Percentiles rank a stretch among this genome's conserved stretches.
Conservation (phyloP, 1,284 basidiomycete genomes). For the Lentinus polychrous region DNA sequence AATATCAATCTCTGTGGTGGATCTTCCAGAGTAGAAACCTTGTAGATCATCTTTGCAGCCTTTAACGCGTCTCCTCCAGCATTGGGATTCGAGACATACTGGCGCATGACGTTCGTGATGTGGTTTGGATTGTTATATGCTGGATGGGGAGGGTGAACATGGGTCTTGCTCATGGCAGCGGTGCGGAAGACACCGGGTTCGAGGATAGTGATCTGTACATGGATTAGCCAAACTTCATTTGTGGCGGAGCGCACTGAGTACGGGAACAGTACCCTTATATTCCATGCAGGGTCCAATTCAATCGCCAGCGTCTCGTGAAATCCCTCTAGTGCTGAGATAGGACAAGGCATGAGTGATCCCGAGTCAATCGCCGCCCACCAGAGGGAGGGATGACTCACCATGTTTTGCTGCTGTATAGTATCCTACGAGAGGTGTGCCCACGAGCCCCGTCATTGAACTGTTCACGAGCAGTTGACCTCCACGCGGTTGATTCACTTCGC, state of each 20-base stretch:
- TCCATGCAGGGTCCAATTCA: slow-evolving; percentile 25
- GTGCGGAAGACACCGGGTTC: slow-evolving; percentile 5
- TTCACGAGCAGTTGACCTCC: slow-evolving; percentile 26
- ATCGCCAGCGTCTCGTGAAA: slow-evolving; percentile 17
- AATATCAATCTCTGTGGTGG: slow-evolving; percentile 20
- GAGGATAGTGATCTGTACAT: slow-evolving; percentile 3
- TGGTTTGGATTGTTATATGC: slow-evolving; percentile 7
- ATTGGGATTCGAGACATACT: not conserved
- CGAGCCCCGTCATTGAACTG: slow-evolving; percentile 19
- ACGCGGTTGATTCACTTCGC: slow-evolving; percentile 3
- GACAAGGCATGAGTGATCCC: not conserved
- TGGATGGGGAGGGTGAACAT: slow-evolving; percentile 3
- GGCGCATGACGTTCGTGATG: not conserved
- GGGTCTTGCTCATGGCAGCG: not conserved
- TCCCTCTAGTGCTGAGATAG: slow-evolving; percentile 19
- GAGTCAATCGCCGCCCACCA: not conserved
- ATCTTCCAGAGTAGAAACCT: slow-evolving; percentile 6
- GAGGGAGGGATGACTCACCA: slow-evolving; percentile 6
- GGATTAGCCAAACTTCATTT: not conserved
- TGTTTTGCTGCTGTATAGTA: slow-evolving; percentile 21
- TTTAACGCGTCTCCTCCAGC: not conserved
- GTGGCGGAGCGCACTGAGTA: not conserved
- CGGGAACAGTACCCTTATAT: slow-evolving; percentile 22
- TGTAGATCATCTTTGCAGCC: not conserved
- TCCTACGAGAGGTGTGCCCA: slow-evolving; percentile 15